Conservation (phyloP, 331 rosid species). For the Malus hybrid region DNA sequence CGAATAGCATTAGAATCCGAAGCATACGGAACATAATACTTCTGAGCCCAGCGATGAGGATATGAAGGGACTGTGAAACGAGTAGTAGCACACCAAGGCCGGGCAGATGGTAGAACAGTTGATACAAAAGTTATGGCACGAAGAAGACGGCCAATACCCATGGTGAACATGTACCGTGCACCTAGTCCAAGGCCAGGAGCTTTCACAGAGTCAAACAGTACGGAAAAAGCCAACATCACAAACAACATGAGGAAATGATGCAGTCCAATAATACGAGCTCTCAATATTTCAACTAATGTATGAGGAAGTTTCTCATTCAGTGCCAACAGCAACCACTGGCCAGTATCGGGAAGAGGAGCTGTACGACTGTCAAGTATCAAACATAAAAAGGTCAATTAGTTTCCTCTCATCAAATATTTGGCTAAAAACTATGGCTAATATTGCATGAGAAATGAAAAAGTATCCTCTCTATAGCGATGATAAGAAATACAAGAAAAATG, state of each 20-base stretch:
- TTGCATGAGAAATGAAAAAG: background rate
- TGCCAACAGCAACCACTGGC: conserved; percentile 89
- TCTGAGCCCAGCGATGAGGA: conserved; percentile 89
- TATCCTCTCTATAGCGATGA: background rate
- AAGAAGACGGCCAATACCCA: conserved; percentile 86
- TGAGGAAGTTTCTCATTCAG: conserved; percentile 80
- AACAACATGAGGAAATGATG: conserved; percentile 92
- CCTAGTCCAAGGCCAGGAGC: conserved; percentile 94
- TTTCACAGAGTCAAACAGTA: conserved; percentile 70
- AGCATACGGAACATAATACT: conserved; percentile 80
- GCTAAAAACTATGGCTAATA: background rate
- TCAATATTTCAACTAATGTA: conserved; percentile 49
- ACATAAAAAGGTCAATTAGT: conserved; percentile 13
- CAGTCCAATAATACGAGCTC: conserved; percentile 74
- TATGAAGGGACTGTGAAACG: conserved; percentile 53
- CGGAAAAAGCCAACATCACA: conserved; percentile 89
- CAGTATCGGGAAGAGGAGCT: conserved; percentile 89
- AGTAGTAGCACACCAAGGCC: conserved; percentile 83
- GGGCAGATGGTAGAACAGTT: conserved; percentile 77
- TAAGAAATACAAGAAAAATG: background rate
- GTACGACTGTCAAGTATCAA: conserved; percentile 52
- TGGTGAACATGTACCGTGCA: conserved; percentile 93
- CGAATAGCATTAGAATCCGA: conserved; percentile 51
- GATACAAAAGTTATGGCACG: conserved; percentile 72
- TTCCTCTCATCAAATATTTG: background rate